phyloP scores from a whole-genome alignment of 495 filamentous ascomycete genomes.

The Friedmanniomyces simplex region DNA sequence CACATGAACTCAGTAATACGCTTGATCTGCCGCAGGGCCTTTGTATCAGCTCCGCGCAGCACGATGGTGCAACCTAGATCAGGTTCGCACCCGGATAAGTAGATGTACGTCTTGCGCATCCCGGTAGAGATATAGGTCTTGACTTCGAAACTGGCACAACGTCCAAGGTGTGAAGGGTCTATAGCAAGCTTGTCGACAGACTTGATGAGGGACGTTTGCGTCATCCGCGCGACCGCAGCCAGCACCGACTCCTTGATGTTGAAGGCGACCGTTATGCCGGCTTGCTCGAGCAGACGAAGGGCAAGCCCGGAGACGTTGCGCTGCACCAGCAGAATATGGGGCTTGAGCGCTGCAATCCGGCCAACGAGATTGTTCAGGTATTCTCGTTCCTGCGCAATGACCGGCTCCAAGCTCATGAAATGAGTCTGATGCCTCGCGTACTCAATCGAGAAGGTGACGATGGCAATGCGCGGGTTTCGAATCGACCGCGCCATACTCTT shows the following conservation, averaged over 20 bases:
- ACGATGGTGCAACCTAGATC: slow-evolving; percentile 95
- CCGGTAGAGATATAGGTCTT: slow-evolving; percentile 83
- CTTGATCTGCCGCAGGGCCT: slow-evolving; percentile 68
- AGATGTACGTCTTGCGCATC: slow-evolving; percentile 88
- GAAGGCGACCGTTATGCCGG: slow-evolving; percentile 82
- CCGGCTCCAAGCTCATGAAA: slow-evolving; percentile 96
- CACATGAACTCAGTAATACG: slow-evolving; percentile 96
- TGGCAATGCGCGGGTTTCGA: slow-evolving; percentile 71
- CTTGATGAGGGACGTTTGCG: slow-evolving; percentile 81
- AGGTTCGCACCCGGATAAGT: slow-evolving; percentile 82
- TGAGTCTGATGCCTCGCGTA: slow-evolving; percentile 91
- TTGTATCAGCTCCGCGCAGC: slow-evolving; percentile 66
- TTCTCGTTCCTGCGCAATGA: slow-evolving; percentile 94
- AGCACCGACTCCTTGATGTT: slow-evolving; percentile 95
- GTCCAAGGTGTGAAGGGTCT: slow-evolving; percentile 65
- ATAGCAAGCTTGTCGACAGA: slow-evolving; percentile 91
- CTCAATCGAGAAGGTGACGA: slow-evolving; percentile 91
- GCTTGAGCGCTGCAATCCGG: slow-evolving; percentile 75
- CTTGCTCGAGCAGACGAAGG: slow-evolving; percentile 73
- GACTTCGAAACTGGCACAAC: slow-evolving; percentile 78
- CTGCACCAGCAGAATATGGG: slow-evolving; percentile 77
- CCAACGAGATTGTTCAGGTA: slow-evolving; percentile 87
- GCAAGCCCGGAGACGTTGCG: slow-evolving; percentile 86
- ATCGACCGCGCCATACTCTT: slow-evolving; percentile 93
- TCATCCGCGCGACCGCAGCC: slow-evolving; percentile 84